Evolutionary conservation across 2,329 filamentous ascomycete genomes (phyloP), one percentile per base, ranked within the genome.

Genomic region (Fusarium heterosporum): DNA sequence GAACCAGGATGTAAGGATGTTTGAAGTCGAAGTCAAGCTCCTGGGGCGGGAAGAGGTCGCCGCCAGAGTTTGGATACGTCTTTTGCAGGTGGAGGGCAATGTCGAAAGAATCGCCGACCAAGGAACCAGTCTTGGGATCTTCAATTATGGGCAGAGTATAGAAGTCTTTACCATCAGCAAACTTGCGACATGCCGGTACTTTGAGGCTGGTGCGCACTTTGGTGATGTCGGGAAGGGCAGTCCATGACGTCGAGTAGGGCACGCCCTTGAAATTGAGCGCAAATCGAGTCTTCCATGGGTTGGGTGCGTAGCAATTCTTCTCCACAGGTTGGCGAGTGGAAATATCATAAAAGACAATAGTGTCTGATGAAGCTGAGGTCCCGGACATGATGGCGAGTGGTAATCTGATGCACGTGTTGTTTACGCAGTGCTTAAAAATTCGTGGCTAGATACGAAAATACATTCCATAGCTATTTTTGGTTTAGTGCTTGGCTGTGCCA

Each of bases 61-160:
- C 77, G 2, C 82, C 82, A 0, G 80, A 73, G 29, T 74, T 57
- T 0, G 86, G 85, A 54, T 85, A 88, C 0, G 73, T 79, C 2
- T 80, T 75, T 25, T 90, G 82, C 3, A 90, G 79, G 68, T 89
- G 85, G 26, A 83, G 75, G 8, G 88, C 89, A 61, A 90, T 90
- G 51, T 90, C 88, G 70, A 89, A 89, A 4, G 87, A 87, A 76
- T 91, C 89, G 7, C 88, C 88, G 4, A 90, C 55, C 0, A 79
- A 49, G 1, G 75, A 59, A 7, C 70, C 71, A 0, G 81, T 83
- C 17, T 69, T 55, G 0, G 78, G 73, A 49, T 89, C 85, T 1
- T 77, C 68, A 22, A 90, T 73, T 40, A 89, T 80, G 3, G 89
- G 88, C 0, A 90, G 80, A 3, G 88, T 91, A 75, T 81, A 81